Evolutionary conservation across 176 grass and related monocot species (phyloP).

Genomic region (Echinochloa phyllopogon): DNA sequence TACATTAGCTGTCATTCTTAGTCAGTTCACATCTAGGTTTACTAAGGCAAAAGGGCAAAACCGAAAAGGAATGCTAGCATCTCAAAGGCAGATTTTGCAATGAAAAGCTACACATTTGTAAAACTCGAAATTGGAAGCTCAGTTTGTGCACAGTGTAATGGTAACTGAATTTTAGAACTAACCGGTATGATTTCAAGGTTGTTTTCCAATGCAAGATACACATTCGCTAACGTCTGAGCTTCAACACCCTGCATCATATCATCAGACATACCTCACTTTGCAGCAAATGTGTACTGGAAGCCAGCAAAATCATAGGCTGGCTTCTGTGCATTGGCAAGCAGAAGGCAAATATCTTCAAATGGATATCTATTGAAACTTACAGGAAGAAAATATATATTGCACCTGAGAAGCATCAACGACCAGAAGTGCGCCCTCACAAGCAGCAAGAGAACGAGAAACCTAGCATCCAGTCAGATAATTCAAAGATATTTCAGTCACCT

Average conservation of each 20-base stretch:
- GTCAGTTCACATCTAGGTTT: slow-evolving; percentile 17
- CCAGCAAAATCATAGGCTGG: slow-evolving; percentile 32
- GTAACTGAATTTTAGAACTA: slow-evolving; percentile 39
- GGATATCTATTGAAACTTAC: slow-evolving; percentile 59
- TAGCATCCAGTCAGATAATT: slow-evolving; percentile 48
- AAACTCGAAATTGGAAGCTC: not conserved
- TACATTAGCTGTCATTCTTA: slow-evolving; percentile 34
- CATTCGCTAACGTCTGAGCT: slow-evolving; percentile 96
- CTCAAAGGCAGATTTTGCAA: slow-evolving; percentile 31
- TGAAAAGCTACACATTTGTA: not conserved
- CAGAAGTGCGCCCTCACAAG: slow-evolving; percentile 96
- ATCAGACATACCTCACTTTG: slow-evolving; percentile 35
- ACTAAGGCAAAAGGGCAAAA: slow-evolving; percentile 20
- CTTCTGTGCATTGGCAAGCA: slow-evolving; percentile 15
- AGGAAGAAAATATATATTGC: slow-evolving; percentile 68
- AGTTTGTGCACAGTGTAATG: not conserved
- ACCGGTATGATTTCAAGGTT: slow-evolving; percentile 96
- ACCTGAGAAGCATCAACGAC: slow-evolving; percentile 99
- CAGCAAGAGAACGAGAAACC: slow-evolving; percentile 98
- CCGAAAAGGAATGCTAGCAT: slow-evolving; percentile 25
- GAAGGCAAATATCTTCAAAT: slow-evolving; percentile 40
- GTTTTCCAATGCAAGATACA: slow-evolving; percentile 95
- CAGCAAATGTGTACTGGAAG: slow-evolving; percentile 27
- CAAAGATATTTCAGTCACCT: slow-evolving; percentile 41
- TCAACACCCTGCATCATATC: slow-evolving; percentile 89